Percentiles rank a stretch among this genome's conserved stretches.
Evolutionary conservation across 1,284 basidiomycete genomes (phyloP).

Genomic region (Stygiomarasmius scandens): DNA sequence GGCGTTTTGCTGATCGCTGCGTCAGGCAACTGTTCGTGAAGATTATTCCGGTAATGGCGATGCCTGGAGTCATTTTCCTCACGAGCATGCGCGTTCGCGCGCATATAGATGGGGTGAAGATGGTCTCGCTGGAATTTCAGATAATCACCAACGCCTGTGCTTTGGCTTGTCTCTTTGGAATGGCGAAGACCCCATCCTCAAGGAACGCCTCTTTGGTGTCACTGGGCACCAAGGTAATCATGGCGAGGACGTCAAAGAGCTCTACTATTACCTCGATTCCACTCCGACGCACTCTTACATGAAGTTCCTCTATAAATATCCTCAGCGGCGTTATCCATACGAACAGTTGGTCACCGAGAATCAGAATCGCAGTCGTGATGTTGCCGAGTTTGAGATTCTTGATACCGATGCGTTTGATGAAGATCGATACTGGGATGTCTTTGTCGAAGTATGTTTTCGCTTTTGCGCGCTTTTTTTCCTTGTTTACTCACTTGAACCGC

Average conservation of each 20-base stretch:
- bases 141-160: slow-evolving; percentile 94
- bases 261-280: slow-evolving; percentile 98
- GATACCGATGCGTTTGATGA: slow-evolving; percentile 93
- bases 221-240: slow-evolving; percentile 98
- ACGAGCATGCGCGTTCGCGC: slow-evolving; percentile 91
- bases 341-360: slow-evolving; percentile 91
- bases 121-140: slow-evolving; percentile 93
- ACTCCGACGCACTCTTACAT: slow-evolving; percentile 99
- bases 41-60: slow-evolving; percentile 97
- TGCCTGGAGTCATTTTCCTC: slow-evolving; percentile 97
- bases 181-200: slow-evolving; percentile 91
- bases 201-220: slow-evolving; percentile 94
- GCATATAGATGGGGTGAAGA: slow-evolving; percentile 99
- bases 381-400: slow-evolving; percentile 90
- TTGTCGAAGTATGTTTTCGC: slow-evolving; percentile 74
- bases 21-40: slow-evolving; percentile 93
- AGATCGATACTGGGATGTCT: slow-evolving; percentile 97
- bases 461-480: slow-evolving; percentile 13
- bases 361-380: slow-evolving; percentile 80
- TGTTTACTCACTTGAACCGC: slow-evolving; percentile 17
- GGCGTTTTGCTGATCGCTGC: not conserved
- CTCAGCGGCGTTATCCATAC: slow-evolving; percentile 90
- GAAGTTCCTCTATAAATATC: slow-evolving; percentile 99
- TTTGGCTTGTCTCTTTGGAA: slow-evolving; percentile 95
- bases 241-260: slow-evolving; percentile 97